Evolutionary conservation across 2,329 filamentous ascomycete species (phyloP).

Genomic region (Ustilaginoidea virens): DNA sequence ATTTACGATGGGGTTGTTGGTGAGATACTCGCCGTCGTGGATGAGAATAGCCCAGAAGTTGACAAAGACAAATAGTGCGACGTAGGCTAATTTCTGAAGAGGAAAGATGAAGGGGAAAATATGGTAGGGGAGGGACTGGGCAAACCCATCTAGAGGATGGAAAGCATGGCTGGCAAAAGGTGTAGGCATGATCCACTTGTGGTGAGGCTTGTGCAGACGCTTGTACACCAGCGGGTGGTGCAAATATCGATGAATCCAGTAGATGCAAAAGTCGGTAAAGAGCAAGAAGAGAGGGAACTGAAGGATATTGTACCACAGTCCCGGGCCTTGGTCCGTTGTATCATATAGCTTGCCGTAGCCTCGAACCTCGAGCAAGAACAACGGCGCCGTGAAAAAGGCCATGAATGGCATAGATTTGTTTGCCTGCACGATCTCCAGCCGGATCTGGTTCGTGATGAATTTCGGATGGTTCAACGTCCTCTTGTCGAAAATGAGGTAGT

Average conservation of each 20-base stretch:
- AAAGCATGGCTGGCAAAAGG: constrained; percentile 88
- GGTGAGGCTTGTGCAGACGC: constrained; percentile 85
- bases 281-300: constrained; percentile 81
- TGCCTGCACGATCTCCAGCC: constrained; percentile 71
- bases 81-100: constrained; percentile 78
- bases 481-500: constrained; percentile 84
- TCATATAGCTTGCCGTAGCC: constrained; percentile 85
- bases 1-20: constrained; percentile 83
- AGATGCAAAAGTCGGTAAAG: constrained; percentile 89
- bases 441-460: constrained; percentile 87
- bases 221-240: constrained; percentile 72
- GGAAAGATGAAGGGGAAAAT: constrained; percentile 87
- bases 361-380: constrained; percentile 70
- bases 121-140: constrained; percentile 83
- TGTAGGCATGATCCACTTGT: constrained; percentile 99
- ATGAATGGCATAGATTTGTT: constrained; percentile 65
- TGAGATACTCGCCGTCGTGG: constrained; percentile 86
- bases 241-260: constrained; percentile 78
- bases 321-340: constrained; percentile 56
- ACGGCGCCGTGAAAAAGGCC: constrained; percentile 63
- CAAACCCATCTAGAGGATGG: constrained; percentile 83
- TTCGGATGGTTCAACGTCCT: constrained; percentile 77
- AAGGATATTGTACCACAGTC: constrained; percentile 58
- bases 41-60: constrained; percentile 97
- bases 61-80: constrained; percentile 77